These are phyloP conservation scores for Ustilago hordei DNA, from an alignment of 1,284 basidiomycete species.

Conservation along the genomic window DNA sequence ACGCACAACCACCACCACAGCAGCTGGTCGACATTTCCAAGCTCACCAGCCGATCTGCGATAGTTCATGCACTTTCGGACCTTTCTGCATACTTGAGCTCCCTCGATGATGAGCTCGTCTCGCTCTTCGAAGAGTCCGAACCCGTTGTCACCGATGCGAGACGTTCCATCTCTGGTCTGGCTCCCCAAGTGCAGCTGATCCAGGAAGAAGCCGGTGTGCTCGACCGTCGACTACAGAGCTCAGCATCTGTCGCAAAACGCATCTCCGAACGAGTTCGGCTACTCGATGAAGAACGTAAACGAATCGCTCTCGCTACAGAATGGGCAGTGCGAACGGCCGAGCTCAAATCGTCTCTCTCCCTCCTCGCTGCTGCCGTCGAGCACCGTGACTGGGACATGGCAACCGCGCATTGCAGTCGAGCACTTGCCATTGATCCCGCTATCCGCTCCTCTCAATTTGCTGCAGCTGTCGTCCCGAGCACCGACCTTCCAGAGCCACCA, in stretches of 20 bases:
- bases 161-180: constrained; percentile 72
- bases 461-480: constrained; percentile 86
- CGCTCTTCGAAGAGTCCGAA: constrained; percentile 75
- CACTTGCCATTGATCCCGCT: constrained; percentile 82
- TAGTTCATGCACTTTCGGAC: constrained; percentile 70
- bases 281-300: constrained; percentile 89
- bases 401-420: constrained; percentile 86
- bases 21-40: constrained; percentile 35
- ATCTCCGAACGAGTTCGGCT: constrained; percentile 88
- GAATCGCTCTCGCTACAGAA: constrained; percentile 85
- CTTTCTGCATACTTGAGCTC: constrained; percentile 82
- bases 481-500: constrained; percentile 86
- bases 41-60: constrained; percentile 48
- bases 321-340: constrained; percentile 88
- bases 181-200: constrained; percentile 77
- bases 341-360: constrained; percentile 86
- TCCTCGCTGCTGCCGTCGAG: constrained; percentile 82
- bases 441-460: constrained; percentile 88
- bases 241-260: constrained; percentile 85
- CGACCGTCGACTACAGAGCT: constrained; percentile 75
- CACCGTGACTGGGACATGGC: constrained; percentile 94
- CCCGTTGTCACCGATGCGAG: constrained; percentile 41
- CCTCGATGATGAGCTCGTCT: constrained; percentile 80
- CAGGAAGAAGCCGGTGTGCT: constrained; percentile 76
- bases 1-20: neutral